phyloP scores from a whole-genome alignment of 768 basidiomycete species.

The Agaricus subrufescens region DNA sequence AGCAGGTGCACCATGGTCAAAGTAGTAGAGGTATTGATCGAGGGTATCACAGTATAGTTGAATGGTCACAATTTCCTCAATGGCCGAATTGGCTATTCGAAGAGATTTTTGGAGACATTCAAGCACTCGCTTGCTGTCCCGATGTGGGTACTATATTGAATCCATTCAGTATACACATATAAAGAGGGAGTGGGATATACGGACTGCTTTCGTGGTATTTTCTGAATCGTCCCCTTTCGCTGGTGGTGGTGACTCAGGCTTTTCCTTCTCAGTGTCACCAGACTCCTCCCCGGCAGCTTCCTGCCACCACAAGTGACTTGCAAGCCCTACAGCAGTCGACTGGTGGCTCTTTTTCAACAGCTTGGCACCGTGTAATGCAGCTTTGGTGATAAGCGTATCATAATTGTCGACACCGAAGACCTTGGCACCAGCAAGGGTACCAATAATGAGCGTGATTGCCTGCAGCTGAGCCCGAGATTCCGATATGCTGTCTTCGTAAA shows the following conservation, averaged over 20 bases:
- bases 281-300: constrained; percentile 45
- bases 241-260: constrained; percentile 34
- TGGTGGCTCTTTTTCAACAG: constrained; percentile 98
- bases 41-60: constrained; percentile 96
- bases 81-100: constrained; percentile 92
- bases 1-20: constrained; percentile 88
- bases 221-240: constrained; percentile 38
- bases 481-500: constrained; percentile 96
- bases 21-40: constrained; percentile 94
- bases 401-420: constrained; percentile 96
- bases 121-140: constrained; percentile 95
- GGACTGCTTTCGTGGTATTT: constrained; percentile 46
- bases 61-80: constrained; percentile 94
- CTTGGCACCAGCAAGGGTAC: constrained; percentile 79
- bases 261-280: constrained; percentile 23
- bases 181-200: constrained; percentile 20
- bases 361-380: constrained; percentile 95
- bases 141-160: constrained; percentile 63
- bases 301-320: constrained; percentile 99
- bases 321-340: constrained; percentile 88
- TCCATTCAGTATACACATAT: constrained; percentile 1
- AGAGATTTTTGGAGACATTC: constrained; percentile 97
- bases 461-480: constrained; percentile 94
- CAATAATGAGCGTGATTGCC: constrained; percentile 95
- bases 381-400: constrained; percentile 97